Conservation (phyloP, 257 asterid genomes). For the Solanum ossicruentum region DNA sequence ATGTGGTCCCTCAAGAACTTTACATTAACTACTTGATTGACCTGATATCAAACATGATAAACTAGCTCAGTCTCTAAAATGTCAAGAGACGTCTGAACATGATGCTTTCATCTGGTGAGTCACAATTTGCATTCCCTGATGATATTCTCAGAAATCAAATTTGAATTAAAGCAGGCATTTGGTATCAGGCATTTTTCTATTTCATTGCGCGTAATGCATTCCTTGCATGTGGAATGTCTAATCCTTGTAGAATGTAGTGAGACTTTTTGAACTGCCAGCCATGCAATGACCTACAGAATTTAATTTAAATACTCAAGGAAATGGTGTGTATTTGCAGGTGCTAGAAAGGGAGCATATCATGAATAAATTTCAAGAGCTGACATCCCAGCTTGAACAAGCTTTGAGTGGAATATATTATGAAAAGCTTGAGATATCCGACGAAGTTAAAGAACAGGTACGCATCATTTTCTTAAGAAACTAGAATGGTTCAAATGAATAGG, state of each 20-base stretch:
- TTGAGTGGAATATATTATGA: slow-evolving; percentile 65
- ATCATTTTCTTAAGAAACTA: neutral
- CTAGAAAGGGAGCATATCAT: slow-evolving; percentile 75
- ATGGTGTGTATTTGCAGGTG: slow-evolving; percentile 41
- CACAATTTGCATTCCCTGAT: neutral
- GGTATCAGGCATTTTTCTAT: neutral
- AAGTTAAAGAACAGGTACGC: slow-evolving; percentile 91
- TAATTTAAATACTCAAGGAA: neutral
- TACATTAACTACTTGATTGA: neutral
- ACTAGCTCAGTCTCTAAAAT: neutral
- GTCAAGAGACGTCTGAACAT: neutral
- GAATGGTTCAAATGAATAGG: neutral
- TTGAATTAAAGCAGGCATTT: neutral
- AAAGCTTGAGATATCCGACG: slow-evolving; percentile 85
- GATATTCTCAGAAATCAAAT: neutral
- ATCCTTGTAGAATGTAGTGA: neutral
- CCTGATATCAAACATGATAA: neutral
- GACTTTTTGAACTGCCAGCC: neutral
- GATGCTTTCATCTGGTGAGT: neutral
- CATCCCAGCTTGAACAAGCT: slow-evolving; percentile 73
- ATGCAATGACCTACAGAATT: neutral
- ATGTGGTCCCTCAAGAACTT: neutral
- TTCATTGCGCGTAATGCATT: neutral
- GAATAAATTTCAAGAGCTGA: slow-evolving; percentile 68
- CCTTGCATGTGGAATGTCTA: neutral